These are phyloP conservation scores for Ammopiptanthus mongolicus DNA, from an alignment of 306 rosid species.

Conservation along the genomic window DNA sequence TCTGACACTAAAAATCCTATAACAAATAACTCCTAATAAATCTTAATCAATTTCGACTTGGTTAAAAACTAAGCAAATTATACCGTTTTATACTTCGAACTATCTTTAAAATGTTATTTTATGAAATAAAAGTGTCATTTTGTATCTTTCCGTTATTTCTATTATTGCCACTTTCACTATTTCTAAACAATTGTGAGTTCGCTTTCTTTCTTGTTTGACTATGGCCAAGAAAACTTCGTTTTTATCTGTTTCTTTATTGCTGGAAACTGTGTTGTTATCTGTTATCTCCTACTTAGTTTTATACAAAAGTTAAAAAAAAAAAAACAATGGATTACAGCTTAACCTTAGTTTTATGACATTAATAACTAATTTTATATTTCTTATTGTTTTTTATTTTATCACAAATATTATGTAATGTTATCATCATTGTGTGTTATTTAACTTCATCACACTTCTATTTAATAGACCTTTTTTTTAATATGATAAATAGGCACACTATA, in stretches of 20 bases:
- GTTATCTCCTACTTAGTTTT: not conserved
- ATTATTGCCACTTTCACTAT: not conserved
- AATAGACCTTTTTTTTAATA: not conserved
- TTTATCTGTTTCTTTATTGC: no score
- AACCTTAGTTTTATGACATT: not conserved
- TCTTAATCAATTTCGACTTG: no score
- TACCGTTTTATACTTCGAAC: not conserved
- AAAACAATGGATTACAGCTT: not conserved
- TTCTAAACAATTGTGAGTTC: not conserved
- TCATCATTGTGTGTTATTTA: not conserved
- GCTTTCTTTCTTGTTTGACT: not conserved
- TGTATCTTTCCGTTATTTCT: not conserved
- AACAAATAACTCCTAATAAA: no score
- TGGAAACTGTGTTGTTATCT: no score
- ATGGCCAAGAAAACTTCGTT: not conserved
- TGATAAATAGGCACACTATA: slow-evolving; percentile 51
- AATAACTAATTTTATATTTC: not conserved
- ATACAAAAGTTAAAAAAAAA: not conserved
- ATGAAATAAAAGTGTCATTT: not conserved
- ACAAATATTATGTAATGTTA: not conserved
- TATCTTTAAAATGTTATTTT: not conserved
- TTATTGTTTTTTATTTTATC: not conserved
- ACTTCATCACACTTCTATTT: not conserved
- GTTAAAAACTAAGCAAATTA: not conserved
- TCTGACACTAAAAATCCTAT: no score